Evolutionary conservation across 2,329 filamentous ascomycete species (phyloP).

Genomic region (Aspergillus bombycis): DNA sequence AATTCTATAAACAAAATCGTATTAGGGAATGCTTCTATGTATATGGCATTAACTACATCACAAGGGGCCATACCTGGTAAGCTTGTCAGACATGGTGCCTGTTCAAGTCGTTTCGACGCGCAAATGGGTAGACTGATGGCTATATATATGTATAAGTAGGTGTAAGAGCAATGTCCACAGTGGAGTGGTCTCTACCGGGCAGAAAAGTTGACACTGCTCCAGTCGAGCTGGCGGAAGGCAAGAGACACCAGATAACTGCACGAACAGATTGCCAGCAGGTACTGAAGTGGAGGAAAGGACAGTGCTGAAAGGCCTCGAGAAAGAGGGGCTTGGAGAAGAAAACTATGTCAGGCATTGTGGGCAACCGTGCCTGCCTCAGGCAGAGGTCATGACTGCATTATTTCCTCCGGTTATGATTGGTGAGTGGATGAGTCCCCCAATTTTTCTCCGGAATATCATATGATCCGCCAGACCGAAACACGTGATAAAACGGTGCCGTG

Average conservation of each 20-base stretch:
- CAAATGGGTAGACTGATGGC: conserved; percentile 5
- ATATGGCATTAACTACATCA: background rate
- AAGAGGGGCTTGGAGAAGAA: conserved; percentile 29
- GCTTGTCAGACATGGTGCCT: conserved; percentile 81
- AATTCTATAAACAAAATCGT: conserved; percentile 66
- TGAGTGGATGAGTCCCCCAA: background rate
- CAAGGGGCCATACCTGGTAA: conserved; percentile 74
- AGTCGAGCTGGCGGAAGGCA: conserved; percentile 18
- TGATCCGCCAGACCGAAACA: conserved; percentile 13
- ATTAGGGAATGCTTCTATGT: conserved; percentile 10
- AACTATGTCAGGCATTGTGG: conserved; percentile 31
- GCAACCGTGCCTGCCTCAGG: conserved; percentile 25
- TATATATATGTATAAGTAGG: conserved; percentile 1
- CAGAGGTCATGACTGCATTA: conserved; percentile 19
- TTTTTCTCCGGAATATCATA: conserved; percentile 17
- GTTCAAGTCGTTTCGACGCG: conserved; percentile 21
- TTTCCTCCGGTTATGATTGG: conserved; percentile 26
- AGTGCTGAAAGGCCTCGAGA: conserved; percentile 21
- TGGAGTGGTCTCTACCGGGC: conserved; percentile 7
- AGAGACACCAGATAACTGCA: conserved; percentile 20
- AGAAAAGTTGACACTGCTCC: conserved; percentile 18
- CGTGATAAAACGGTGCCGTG: conserved; percentile 20
- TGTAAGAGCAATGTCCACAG: background rate
- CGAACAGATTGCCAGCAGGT: conserved; percentile 18
- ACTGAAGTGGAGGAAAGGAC: conserved; percentile 15